A percentile compares a stretch with the other conserved stretches of the same genome.
These are phyloP conservation scores for Coemansia sp. DNA, from an alignment of 192 early-diverging fungal genomes.

Conservation along the genomic window DNA sequence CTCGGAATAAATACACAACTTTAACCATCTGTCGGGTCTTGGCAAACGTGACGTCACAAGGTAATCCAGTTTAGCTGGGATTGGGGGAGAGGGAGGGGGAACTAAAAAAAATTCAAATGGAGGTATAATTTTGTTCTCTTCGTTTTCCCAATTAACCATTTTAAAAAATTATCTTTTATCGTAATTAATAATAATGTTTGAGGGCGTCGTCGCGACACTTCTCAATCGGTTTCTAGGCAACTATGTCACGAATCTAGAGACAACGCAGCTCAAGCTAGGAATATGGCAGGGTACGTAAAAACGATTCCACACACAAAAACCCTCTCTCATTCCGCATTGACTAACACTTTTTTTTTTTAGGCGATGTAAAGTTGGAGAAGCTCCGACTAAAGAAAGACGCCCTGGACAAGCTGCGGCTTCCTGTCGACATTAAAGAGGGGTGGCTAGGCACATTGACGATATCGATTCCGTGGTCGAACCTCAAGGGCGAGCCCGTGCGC, in stretches of 20 bases:
- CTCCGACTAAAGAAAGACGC: conserved; percentile 86
- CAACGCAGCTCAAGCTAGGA: conserved; percentile 90
- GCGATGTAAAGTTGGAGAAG: conserved; percentile 95
- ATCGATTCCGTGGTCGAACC: conserved; percentile 96
- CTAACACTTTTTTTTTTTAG: conserved; percentile 41
- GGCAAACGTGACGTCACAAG: not conserved
- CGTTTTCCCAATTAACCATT: not conserved
- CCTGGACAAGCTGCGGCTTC: conserved; percentile 91
- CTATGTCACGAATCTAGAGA: conserved; percentile 93
- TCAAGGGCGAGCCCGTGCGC: conserved; percentile 92
- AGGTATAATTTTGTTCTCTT: no score
- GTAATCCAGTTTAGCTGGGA: not conserved
- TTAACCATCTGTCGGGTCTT: not conserved
- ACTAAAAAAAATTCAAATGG: not conserved
- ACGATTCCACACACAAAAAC: not conserved
- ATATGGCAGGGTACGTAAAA: conserved; percentile 85
- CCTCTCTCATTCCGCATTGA: not conserved
- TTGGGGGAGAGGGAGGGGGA: not conserved
- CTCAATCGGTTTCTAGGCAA: conserved; percentile 88
- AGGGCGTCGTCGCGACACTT: conserved; percentile 73
- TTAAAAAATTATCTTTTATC: not conserved
- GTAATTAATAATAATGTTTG: conserved; percentile 56
- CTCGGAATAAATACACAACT: not conserved
- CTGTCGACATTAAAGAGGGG: conserved; percentile 88
- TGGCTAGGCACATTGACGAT: conserved; percentile 91